A percentile compares a stretch with the other conserved stretches of the same genome.
Evolutionary conservation across 1,139 yeast genomes (phyloP).

Genomic region (Torulaspora globosa): DNA sequence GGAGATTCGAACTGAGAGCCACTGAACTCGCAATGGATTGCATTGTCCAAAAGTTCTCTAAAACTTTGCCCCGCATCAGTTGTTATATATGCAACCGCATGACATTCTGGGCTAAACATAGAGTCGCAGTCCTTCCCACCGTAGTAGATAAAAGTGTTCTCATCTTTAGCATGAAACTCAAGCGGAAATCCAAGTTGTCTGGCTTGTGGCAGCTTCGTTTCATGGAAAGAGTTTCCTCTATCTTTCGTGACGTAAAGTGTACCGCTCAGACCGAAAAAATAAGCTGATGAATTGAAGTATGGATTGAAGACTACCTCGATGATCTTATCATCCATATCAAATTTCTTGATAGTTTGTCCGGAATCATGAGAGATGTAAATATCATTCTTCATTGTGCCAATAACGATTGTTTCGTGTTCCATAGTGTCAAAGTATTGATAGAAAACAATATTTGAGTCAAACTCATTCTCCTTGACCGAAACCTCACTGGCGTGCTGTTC

Average conservation of each 20-base stretch:
- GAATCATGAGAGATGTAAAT: conserved; percentile 74
- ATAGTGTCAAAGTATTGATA: conserved; percentile 40
- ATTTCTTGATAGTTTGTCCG: conserved; percentile 56
- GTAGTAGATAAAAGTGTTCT: conserved; percentile 63
- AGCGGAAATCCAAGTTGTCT: conserved; percentile 40
- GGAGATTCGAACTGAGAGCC: conserved; percentile 46
- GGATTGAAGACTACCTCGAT: conserved; percentile 57
- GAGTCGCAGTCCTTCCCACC: conserved; percentile 58
- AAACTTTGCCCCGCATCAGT: conserved; percentile 62
- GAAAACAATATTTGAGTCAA: conserved; percentile 33
- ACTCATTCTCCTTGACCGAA: conserved; percentile 29
- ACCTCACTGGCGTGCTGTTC: conserved; percentile 24
- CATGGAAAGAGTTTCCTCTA: conserved; percentile 58
- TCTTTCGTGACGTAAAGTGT: conserved; percentile 57
- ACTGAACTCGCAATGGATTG: conserved; percentile 62
- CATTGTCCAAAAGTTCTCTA: conserved; percentile 48
- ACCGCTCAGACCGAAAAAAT: conserved; percentile 52
- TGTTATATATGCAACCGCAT: conserved; percentile 55
- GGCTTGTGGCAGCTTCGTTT: conserved; percentile 50
- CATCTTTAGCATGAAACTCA: conserved; percentile 55
- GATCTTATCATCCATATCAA: conserved; percentile 45
- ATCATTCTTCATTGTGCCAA: conserved; percentile 50
- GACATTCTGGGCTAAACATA: conserved; percentile 46
- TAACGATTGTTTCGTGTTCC: conserved; percentile 67
- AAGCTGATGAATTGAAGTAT: conserved; percentile 58